phyloP scores from a whole-genome alignment of 371 early-diverging fungal species.

The Synchytrium microbalum region DNA sequence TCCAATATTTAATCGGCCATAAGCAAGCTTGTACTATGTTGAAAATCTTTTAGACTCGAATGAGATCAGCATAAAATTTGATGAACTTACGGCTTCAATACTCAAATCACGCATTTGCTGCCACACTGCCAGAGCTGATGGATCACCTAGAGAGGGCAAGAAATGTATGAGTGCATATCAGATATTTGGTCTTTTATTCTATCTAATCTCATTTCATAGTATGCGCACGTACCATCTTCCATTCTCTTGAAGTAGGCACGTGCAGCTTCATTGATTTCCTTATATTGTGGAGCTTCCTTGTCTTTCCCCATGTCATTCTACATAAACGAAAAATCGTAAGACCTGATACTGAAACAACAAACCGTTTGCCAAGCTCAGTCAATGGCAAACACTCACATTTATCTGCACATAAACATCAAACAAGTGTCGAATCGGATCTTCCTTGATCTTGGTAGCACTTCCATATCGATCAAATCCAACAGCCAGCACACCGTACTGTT shows the following conservation, averaged over 20 bases:
- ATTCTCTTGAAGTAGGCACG: slow-evolving; percentile 94
- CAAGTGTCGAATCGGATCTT: slow-evolving; percentile 91
- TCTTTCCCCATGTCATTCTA: slow-evolving; percentile 16
- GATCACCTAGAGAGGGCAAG: slow-evolving; percentile 50
- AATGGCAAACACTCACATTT: slow-evolving; percentile 45
- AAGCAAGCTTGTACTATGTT: slow-evolving; percentile 83
- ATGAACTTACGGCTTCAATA: slow-evolving; percentile 45
- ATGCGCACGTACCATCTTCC: slow-evolving; percentile 90
- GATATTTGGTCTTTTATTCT: no score
- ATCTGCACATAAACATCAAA: slow-evolving; percentile 94
- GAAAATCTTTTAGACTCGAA: background rate
- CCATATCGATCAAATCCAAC: slow-evolving; percentile 89
- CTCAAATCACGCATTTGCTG: slow-evolving; percentile 85
- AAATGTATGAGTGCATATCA: no score
- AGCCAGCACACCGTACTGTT: slow-evolving; percentile 95
- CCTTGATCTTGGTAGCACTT: slow-evolving; percentile 61
- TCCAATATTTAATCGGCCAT: slow-evolving; percentile 85
- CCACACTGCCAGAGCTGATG: slow-evolving; percentile 82
- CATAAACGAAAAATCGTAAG: slow-evolving; percentile 4
- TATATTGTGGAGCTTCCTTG: slow-evolving; percentile 11
- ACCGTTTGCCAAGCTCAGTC: background rate
- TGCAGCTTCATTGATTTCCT: slow-evolving; percentile 66
- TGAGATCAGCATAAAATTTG: background rate
- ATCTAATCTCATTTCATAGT: no score
- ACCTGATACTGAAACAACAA: background rate